Conservation (phyloP, 768 basidiomycete genomes). For the Mycena metata region DNA sequence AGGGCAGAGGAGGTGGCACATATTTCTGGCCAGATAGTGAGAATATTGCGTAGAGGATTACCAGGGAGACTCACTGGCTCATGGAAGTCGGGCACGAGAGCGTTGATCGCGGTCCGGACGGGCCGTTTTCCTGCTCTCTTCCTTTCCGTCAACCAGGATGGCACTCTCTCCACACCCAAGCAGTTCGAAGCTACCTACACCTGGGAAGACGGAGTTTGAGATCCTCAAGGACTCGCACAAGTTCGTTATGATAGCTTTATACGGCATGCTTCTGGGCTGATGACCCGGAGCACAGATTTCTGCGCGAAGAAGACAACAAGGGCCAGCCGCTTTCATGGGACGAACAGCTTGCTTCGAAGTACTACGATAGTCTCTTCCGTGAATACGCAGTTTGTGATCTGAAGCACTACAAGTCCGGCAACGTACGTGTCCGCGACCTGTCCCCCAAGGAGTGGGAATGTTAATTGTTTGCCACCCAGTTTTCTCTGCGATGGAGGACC, state of each 20-base stretch:
- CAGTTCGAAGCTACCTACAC: conserved; percentile 47
- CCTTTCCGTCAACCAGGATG: too few species aligned
- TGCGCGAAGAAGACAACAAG: conserved; percentile 73
- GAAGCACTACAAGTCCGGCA: conserved; percentile 95
- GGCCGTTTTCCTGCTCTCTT: too few species aligned
- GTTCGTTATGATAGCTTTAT: conserved; percentile 48
- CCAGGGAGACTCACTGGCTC: too few species aligned
- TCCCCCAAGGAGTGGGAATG: not conserved
- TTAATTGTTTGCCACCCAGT: conserved; percentile 56
- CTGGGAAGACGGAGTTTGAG: conserved; percentile 75
- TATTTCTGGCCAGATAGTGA: too few species aligned
- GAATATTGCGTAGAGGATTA: too few species aligned
- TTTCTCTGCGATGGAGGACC: conserved; percentile 94
- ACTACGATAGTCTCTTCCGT: conserved; percentile 89
- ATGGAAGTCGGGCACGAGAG: too few species aligned
- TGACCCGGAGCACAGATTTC: conserved; percentile 66
- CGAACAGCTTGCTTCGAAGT: conserved; percentile 88
- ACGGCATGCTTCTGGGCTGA: not conserved
- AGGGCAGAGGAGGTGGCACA: not conserved
- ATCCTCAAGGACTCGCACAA: conserved; percentile 81
- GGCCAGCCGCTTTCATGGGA: conserved; percentile 73
- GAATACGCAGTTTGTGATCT: conserved; percentile 94
- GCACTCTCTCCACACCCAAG: conserved; percentile 51
- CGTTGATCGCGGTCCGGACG: not conserved
- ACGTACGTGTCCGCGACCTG: conserved; percentile 61